Percentiles rank a stretch among this genome's conserved stretches.
Evolutionary conservation across 2,329 filamentous ascomycete genomes (phyloP).

Genomic region (Trichoderma sp.): DNA sequence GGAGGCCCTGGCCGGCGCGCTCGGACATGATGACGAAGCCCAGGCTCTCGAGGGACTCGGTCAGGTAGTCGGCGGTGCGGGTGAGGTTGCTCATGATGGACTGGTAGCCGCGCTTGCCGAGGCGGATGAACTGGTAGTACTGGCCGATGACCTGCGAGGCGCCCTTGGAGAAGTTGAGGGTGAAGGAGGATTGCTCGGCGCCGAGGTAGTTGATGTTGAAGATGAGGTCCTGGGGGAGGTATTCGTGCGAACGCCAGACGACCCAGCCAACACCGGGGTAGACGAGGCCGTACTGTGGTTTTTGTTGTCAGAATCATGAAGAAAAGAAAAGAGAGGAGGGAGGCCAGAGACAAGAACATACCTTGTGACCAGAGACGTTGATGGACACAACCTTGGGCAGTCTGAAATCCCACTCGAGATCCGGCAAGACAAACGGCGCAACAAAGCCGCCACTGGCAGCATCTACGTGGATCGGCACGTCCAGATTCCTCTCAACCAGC

Average conservation of each 20-base stretch:
- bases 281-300: conserved; percentile 54
- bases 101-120: conserved; percentile 88
- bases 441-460: conserved; percentile 92
- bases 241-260: conserved; percentile 80
- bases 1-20: conserved; percentile 71
- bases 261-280: conserved; percentile 96
- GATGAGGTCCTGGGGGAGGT: conserved; percentile 83
- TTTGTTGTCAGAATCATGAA: background rate
- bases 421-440: conserved; percentile 81
- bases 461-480: conserved; percentile 89
- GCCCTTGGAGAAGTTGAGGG: conserved; percentile 95
- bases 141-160: conserved; percentile 93
- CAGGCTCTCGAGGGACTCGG: conserved; percentile 65
- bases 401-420: conserved; percentile 88
- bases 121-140: conserved; percentile 94
- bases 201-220: conserved; percentile 99
- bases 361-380: conserved; percentile 91
- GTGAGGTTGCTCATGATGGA: conserved; percentile 94
- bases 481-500: conserved; percentile 68
- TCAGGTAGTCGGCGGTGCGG: conserved; percentile 82
- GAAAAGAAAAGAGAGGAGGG: background rate
- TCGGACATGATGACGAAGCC: conserved; percentile 90
- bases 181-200: conserved; percentile 92
- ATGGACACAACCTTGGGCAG: conserved; percentile 86
- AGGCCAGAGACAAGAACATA: conserved; percentile 24